phyloP scores from a whole-genome alignment of 305 asterid species.

The Rubia tinctorum region DNA sequence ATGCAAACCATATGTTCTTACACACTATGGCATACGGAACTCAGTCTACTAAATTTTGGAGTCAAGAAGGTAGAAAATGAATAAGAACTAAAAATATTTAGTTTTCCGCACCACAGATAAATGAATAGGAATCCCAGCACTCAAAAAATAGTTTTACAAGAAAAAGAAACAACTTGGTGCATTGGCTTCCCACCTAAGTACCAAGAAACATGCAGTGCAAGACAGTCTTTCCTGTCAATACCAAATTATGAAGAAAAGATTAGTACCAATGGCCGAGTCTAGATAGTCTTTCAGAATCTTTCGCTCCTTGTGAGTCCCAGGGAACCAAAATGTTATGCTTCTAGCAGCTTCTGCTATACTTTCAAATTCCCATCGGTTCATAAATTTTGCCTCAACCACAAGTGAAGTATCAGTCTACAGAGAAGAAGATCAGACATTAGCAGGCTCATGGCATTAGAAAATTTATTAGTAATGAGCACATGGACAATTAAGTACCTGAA shows the following conservation, averaged over 20 bases:
- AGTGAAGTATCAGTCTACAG: conserved; percentile 89
- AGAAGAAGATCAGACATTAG: conserved; percentile 14
- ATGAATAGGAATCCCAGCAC: neutral
- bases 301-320: conserved; percentile 63
- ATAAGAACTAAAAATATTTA: neutral
- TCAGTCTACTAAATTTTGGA: neutral
- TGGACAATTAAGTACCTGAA: conserved; percentile 59
- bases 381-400: conserved; percentile 79
- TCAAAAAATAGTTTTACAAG: no score
- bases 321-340: conserved; percentile 74
- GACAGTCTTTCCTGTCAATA: neutral
- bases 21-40: neutral
- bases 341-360: conserved; percentile 73
- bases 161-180: neutral
- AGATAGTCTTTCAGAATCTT: conserved; percentile 61
- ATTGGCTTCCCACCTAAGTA: neutral
- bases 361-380: conserved; percentile 99
- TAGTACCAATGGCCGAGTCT: conserved; percentile 60
- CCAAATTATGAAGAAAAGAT: neutral
- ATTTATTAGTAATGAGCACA: neutral
- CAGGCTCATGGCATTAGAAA: neutral
- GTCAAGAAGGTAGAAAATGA: neutral
- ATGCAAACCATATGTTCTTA: neutral
- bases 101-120: neutral
- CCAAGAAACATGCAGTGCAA: neutral